Percentiles rank a stretch among this genome's conserved stretches.
Conservation (phyloP, 1,139 yeast genomes). For the Protomyces macrosporus region DNA sequence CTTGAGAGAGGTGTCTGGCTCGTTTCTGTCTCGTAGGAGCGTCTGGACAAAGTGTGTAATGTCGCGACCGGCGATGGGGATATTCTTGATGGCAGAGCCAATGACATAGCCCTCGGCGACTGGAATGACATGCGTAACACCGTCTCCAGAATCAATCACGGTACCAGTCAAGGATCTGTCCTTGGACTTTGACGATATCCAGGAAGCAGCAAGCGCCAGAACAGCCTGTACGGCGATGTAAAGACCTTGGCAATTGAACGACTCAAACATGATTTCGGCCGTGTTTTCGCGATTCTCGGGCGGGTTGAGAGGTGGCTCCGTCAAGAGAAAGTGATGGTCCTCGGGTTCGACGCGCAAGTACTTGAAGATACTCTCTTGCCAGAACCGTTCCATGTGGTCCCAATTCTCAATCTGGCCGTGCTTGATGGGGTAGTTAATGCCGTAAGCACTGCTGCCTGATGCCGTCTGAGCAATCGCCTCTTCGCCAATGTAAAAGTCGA, state of each 20-base stretch:
- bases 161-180: conserved; percentile 97
- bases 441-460: conserved; percentile 49
- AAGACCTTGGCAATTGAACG: conserved; percentile 96
- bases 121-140: conserved; percentile 97
- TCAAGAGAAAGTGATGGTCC: conserved; percentile 81
- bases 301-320: conserved; percentile 98
- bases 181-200: conserved; percentile 94
- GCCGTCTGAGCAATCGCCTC: conserved; percentile 91
- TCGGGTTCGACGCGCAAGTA: conserved; percentile 97
- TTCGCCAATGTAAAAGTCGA: conserved; percentile 92
- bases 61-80: conserved; percentile 98
- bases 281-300: conserved; percentile 98
- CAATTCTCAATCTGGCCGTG: conserved; percentile 98
- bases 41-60: conserved; percentile 90
- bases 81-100: conserved; percentile 93
- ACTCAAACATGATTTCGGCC: conserved; percentile 97
- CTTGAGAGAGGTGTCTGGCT: conserved; percentile 82
- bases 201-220: conserved; percentile 94
- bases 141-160: conserved; percentile 95
- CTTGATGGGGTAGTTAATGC: conserved; percentile 83
- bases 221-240: conserved; percentile 99
- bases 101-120: conserved; percentile 99
- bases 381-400: conserved; percentile 99
- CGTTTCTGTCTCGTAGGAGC: conserved; percentile 93
- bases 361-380: conserved; percentile 96